phyloP scores from a whole-genome alignment of 805 yeast genomes.

The Naumovozyma castellii region DNA sequence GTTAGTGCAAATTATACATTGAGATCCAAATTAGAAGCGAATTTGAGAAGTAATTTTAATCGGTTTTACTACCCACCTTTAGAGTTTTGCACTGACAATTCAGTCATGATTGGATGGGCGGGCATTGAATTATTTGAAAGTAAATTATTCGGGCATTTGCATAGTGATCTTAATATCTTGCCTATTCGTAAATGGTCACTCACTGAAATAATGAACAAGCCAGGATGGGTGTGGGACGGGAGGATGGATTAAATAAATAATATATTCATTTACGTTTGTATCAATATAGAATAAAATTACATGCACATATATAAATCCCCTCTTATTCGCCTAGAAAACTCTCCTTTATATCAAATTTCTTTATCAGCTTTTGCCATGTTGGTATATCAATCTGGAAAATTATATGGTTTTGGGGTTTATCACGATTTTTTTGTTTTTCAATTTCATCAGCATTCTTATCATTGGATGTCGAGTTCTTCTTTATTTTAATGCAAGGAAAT shows the following conservation, averaged over 20 bases:
- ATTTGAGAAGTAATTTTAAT: conserved; percentile 28
- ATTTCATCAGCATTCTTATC: conserved; percentile 12
- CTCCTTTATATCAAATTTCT: conserved; percentile 43
- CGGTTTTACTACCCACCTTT: conserved; percentile 58
- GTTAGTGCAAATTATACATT: conserved; percentile 70
- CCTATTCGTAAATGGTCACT: conserved; percentile 83
- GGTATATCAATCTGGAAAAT: conserved; percentile 61
- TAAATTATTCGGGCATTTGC: conserved; percentile 2
- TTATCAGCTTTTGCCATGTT: conserved; percentile 54
- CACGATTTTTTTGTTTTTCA: conserved; percentile 20
- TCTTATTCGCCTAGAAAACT: conserved; percentile 5
- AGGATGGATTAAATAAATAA: neutral
- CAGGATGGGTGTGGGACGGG: conserved; percentile 38
- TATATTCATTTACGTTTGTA: neutral
- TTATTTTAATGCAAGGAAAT: conserved; percentile 33
- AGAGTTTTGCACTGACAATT: conserved; percentile 82
- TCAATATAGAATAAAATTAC: neutral
- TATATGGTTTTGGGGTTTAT: conserved; percentile 43
- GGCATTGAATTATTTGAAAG: conserved; percentile 78
- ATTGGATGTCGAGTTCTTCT: conserved; percentile 24
- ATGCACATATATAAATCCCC: neutral
- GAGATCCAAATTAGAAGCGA: conserved; percentile 38
- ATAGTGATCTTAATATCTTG: conserved; percentile 30
- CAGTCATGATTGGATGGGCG: conserved; percentile 96
- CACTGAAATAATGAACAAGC: conserved; percentile 37